Evolutionary conservation across 331 rosid species (phyloP), one percentile per base, ranked within the genome.

Genomic region (Saraca asoca): DNA sequence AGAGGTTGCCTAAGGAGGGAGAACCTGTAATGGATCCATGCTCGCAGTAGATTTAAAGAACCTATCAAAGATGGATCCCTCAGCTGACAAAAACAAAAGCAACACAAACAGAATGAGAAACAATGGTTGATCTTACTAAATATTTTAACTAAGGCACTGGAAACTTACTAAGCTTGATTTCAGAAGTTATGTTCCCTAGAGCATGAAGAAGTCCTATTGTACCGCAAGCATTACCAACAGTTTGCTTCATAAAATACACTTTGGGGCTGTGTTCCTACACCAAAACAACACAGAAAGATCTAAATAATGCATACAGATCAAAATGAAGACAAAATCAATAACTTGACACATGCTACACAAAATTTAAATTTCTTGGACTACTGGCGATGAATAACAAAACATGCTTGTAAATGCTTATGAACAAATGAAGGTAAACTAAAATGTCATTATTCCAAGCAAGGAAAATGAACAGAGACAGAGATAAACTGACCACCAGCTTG

Each of bases 141-240:
- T 53, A 20, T 5, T 4, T 19, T 49, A 61, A 20, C 10, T 0
- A 2, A 51, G 33, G 29, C 9, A 51, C 7, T 37, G 44, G 51
- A 62, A 63, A 69, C 90, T 82, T 75, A 91, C 98, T 68, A 61
- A 89, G 81, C 78, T 87, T 89, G 72, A 89, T 70, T 82, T 85
- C 82, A 9, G 90, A 81, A 31, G 86, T 87, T 73, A 87, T 60
- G 77, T 91, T 91, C 67, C 96, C 96, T 59, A 91, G 75, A 63
- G 98, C 98, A 80, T 91, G 96, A 57, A 91, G 95, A 64, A 91
- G 96, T 55, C 96, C 98, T 78, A 91, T 63, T 31, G 98, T 91
- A 78, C 98, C 98, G 77, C 98, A 91, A 56, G 98, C 98, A 73
- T 91, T 91, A 18, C 92, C 96, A 66, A 91, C 96, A 12, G 98